Percentiles rank a stretch among this genome's conserved stretches.
phyloP scores from a whole-genome alignment of 164 flowering plant species.

The Dillenia turbinata region DNA sequence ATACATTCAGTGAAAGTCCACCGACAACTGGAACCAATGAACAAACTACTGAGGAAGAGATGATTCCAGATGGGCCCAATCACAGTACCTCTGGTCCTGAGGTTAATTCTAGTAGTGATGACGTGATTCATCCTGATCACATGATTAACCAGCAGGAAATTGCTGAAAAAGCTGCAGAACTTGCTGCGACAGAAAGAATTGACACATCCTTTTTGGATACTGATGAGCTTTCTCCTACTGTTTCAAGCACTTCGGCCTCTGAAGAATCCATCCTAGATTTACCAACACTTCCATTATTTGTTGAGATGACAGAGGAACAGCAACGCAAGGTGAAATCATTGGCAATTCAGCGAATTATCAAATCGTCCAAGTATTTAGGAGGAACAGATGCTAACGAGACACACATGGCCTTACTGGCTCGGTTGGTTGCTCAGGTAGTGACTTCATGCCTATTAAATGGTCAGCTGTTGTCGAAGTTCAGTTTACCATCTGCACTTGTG shows the following conservation, averaged over 20 bases:
- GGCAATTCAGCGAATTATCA: conserved; percentile 62
- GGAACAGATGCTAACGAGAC: conserved; percentile 42
- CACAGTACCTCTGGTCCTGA: conserved; percentile 28
- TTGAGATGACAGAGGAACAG: conserved; percentile 64
- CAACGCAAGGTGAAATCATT: conserved; percentile 28
- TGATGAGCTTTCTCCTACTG: conserved; percentile 49
- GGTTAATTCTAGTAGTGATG: conserved; percentile 27
- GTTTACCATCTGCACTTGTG: too few species aligned
- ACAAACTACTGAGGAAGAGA: conserved; percentile 28
- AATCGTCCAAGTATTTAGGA: conserved; percentile 34
- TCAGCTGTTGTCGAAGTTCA: background rate
- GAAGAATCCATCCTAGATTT: conserved; percentile 61
- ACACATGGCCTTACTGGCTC: conserved; percentile 73
- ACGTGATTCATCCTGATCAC: conserved; percentile 27
- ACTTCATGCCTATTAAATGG: conserved; percentile 8
- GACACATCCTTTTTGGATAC: conserved; percentile 34
- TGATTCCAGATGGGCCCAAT: conserved; percentile 16
- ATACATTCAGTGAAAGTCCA: conserved; percentile 25
- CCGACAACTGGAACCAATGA: conserved; percentile 24
- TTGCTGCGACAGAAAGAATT: conserved; percentile 19
- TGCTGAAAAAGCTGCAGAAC: conserved; percentile 21
- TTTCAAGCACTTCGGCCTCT: conserved; percentile 29
- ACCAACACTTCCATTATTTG: conserved; percentile 52
- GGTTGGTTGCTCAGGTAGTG: conserved; percentile 81
- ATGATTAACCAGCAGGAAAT: conserved; percentile 31